Percentiles rank a stretch among this genome's conserved stretches.
These are phyloP conservation scores for Avena eriantha DNA, from an alignment of 176 grass and related monocot genomes.

Conservation along the genomic window DNA sequence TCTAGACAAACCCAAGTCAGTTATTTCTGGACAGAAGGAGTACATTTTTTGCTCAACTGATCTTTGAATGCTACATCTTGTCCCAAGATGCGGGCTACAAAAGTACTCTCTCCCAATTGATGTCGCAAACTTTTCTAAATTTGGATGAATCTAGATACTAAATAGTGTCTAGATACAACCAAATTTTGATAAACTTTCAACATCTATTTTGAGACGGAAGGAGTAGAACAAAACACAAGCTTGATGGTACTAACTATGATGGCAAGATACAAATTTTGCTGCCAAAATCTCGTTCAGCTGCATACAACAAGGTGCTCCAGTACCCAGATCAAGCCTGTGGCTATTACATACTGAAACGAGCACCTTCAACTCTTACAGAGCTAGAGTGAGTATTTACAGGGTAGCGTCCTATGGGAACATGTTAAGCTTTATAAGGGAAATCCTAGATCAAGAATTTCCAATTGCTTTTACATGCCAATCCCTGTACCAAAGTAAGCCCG, in stretches of 20 bases:
- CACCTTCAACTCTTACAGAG: slow-evolving; percentile 1
- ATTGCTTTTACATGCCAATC: not conserved
- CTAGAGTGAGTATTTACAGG: slow-evolving; percentile 41
- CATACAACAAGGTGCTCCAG: slow-evolving; percentile 27
- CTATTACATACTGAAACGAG: slow-evolving; percentile 25
- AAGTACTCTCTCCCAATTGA: not conserved
- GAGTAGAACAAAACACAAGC: not conserved
- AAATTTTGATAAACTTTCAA: too few relatives aligned
- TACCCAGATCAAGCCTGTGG: not conserved
- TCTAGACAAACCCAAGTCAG: too few relatives aligned
- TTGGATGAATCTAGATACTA: too few relatives aligned
- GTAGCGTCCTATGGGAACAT: slow-evolving; percentile 8
- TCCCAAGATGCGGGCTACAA: not conserved
- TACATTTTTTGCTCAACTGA: not conserved
- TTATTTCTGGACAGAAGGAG: too few relatives aligned
- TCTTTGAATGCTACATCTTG: not conserved
- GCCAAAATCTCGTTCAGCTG: not conserved
- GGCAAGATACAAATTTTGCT: not conserved
- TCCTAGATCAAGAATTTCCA: not conserved
- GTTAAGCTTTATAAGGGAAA: not conserved
- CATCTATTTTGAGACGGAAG: too few relatives aligned
- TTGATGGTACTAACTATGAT: not conserved
- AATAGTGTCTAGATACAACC: too few relatives aligned
- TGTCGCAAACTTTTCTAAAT: too few relatives aligned
- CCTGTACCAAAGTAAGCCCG: not conserved